Conservation (phyloP, 495 filamentous ascomycete genomes). For the Lophium mytilinum region DNA sequence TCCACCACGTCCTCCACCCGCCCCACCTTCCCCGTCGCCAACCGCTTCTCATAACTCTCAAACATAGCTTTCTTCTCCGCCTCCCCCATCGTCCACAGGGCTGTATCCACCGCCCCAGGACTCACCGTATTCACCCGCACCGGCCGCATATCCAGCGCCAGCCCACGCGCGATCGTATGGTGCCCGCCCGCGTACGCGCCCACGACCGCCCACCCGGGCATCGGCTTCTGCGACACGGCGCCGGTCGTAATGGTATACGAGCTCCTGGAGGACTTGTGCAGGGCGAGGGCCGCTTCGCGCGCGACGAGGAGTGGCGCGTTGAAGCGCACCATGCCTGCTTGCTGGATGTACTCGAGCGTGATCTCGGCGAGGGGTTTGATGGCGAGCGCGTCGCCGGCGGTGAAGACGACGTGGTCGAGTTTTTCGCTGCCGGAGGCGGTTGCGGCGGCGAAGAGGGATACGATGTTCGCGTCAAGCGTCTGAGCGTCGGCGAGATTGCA, state of each 20-base stretch:
- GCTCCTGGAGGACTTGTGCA: slow-evolving; percentile 12
- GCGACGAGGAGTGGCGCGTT: slow-evolving; percentile 28
- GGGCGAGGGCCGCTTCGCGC: slow-evolving; percentile 23
- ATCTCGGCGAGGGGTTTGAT: slow-evolving; percentile 10
- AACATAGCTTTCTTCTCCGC: slow-evolving; percentile 17
- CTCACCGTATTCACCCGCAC: slow-evolving; percentile 30
- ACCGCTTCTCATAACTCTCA: slow-evolving; percentile 32
- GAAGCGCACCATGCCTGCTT: slow-evolving; percentile 32
- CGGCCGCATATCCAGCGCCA: slow-evolving; percentile 32
- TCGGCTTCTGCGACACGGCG: slow-evolving; percentile 23
- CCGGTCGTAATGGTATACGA: slow-evolving; percentile 31
- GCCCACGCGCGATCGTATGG: slow-evolving; percentile 23
- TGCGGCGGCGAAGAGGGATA: slow-evolving; percentile 24
- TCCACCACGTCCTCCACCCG: slow-evolving; percentile 31
- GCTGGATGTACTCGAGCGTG: slow-evolving; percentile 11
- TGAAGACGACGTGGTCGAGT: slow-evolving; percentile 33
- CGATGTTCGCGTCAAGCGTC: slow-evolving; percentile 26
- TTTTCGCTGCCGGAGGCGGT: slow-evolving; percentile 4
- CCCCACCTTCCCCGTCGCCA: slow-evolving; percentile 21
- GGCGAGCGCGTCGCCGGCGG: slow-evolving; percentile 30
- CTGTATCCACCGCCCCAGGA: slow-evolving; percentile 32
- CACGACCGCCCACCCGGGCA: slow-evolving; percentile 19
- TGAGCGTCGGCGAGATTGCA: slow-evolving; percentile 24
- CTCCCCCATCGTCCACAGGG: slow-evolving; percentile 24
- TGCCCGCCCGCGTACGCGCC: slow-evolving; percentile 24